Base-by-base conservation (phyloP, 306 rosid species). In the Chamaecrista fasciculata region DNA sequence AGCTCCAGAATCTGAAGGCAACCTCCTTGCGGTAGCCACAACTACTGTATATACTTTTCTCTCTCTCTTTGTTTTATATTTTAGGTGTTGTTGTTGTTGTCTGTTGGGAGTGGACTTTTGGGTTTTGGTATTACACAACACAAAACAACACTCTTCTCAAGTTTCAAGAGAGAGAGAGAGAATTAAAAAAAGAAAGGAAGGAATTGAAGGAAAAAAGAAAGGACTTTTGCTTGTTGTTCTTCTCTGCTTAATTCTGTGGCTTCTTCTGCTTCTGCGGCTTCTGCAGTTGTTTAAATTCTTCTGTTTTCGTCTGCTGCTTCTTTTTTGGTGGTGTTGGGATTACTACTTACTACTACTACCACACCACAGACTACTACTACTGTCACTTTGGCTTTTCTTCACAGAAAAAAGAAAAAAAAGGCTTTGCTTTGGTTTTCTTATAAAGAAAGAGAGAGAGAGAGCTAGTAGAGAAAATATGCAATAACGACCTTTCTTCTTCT, bases 21-120 rank as follows among this genome's bases (percentile, higher is more conserved):
- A 66, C 80, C 97, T 85, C 90, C 97, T 88, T 79, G 97, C 81
- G 81, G 98, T 94, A 90, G 98, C 98, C 98, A 94, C 97, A 88
- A 88, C 96, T 91, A 33, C 36, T n/a, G n/a, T n/a, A n/a, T n/a
- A 33, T 4, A 8, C 2, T 33, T 33, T 33, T 33, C 36, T 33
- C 36, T 33, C 36, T 33, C 36, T 33, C 36, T 33, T 8, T 29
- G 2, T 5, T 29, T 2, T 29, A 2, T 29, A 2, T 29, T 5
- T 29, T 33, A 0, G 36, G 6, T 2, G 36, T 33, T 33, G 36
- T 33, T 33, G 36, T 2, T 2, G 36, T 33, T 33, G 36, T 33
- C 6, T 33, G 36, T 33, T 33, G 6, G 36, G 36, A 33, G 36
- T 33, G 36, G 36, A 33, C 36, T 33, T 33, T 33, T 33, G 1